Evolutionary conservation across 352 stramenopile species (phyloP), one percentile per base, ranked within the genome.

Genomic region (Phytophthora lateralis): DNA sequence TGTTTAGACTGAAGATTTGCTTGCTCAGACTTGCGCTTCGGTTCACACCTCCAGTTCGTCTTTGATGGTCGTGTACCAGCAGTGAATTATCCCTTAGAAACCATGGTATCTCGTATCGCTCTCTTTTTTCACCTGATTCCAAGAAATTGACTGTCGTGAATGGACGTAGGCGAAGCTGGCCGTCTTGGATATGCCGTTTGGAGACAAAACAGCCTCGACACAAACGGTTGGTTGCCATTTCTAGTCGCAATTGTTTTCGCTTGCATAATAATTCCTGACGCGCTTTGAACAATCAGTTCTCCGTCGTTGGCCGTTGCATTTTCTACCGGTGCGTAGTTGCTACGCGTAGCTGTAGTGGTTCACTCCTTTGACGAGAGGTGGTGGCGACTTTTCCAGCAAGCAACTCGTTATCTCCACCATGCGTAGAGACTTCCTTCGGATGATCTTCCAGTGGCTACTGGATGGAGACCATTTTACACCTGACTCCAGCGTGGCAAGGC

Each of bases 21-120:
- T 51, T 20, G n/a, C 29, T 20, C 35, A 88, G 78, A 85, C 44
- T 59, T 82, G 41, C 46, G 47, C 3, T 79, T 68, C 37, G 59
- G 61, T 37, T 78, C 69, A 12, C 69, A 80, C 17, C 47, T 88
- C 14, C 78, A 88, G 15, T 82, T 85, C 30, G 69, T 65, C 8
- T 79, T 88, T 39, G 50, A 73, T 32, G 76, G 78, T 5, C 68
- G 50, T 7, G 65, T 86, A 0, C 78, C 76, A 14, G 64, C 51
- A 9, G 42, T 74, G 17, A 75, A 78, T 20, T 88, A 81, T 20
- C 78, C 76, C 0, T 60, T 86, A 20, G 67, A 85, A 43, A 73
- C 47, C 7, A 60, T 86, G 61, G 78, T 88, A 61, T 34, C 11
- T 4, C 29, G n/a, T n/a, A 2, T 26, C 20, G 12, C 6, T 41